A percentile compares a stretch with the other conserved stretches of the same genome.
These are phyloP conservation scores for Mycena vulgaris DNA, from an alignment of 768 basidiomycete genomes.

Conservation along the genomic window DNA sequence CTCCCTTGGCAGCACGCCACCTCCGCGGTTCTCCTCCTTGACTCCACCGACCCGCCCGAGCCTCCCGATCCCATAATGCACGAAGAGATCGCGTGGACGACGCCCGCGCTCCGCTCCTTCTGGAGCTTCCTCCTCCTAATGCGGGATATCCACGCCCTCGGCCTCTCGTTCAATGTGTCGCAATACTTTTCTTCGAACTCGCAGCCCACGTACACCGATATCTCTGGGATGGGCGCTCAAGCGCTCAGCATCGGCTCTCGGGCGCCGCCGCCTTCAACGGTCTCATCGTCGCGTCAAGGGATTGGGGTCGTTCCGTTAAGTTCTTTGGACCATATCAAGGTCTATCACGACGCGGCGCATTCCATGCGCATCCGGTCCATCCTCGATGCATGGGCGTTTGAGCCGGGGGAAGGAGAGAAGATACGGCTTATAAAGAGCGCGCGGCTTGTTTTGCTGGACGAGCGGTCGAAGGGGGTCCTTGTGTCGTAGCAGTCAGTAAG, in stretches of 20 bases:
- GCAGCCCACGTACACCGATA: slow-evolving; percentile 31
- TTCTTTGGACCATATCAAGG: slow-evolving; percentile 66
- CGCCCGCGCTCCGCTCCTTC: slow-evolving; percentile 55
- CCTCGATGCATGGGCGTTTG: slow-evolving; percentile 66
- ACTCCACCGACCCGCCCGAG: slow-evolving; percentile 40
- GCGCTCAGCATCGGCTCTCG: background rate
- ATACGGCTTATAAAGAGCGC: slow-evolving; percentile 64
- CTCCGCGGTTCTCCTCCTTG: slow-evolving; percentile 55
- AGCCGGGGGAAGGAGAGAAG: slow-evolving; percentile 45
- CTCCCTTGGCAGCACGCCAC: slow-evolving; percentile 66
- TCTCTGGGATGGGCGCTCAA: slow-evolving; percentile 35
- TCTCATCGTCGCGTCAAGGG: slow-evolving; percentile 36
- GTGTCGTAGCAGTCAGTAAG: slow-evolving; percentile 54
- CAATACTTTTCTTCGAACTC: slow-evolving; percentile 35
- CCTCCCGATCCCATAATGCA: slow-evolving; percentile 36
- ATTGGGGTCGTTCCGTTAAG: slow-evolving; percentile 41
- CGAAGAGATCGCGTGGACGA: slow-evolving; percentile 64
- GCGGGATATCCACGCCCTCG: slow-evolving; percentile 56
- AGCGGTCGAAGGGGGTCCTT: slow-evolving; percentile 61
- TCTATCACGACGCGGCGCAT: slow-evolving; percentile 69
- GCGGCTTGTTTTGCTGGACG: slow-evolving; percentile 65
- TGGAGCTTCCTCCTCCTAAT: slow-evolving; percentile 67
- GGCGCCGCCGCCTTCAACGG: slow-evolving; percentile 10
- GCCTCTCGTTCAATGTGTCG: slow-evolving; percentile 64
- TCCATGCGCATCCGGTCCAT: slow-evolving; percentile 65